Base-by-base conservation (phyloP, 169 alveolate genomes). In the Ichthyophthirius multifiliis region DNA sequence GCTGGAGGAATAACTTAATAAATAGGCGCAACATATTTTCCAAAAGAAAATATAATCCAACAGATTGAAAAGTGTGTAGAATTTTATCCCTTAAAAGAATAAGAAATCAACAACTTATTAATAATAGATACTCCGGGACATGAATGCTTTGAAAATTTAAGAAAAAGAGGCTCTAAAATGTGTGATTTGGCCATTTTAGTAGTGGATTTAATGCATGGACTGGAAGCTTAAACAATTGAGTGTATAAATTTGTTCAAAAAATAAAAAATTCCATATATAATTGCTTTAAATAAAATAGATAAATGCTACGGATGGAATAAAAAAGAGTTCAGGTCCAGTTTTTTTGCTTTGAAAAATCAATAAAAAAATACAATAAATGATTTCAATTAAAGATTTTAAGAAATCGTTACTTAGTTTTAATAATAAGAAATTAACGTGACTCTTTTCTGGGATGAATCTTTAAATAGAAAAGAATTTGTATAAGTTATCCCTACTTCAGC, bases 1-100 rank as follows among this genome's bases (percentile, higher is more conserved):
- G 99, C 99, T 4, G 99, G 99, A 4, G 99, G 99, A 73, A 99
- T 99, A 82, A 99, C 99, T 13, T 99, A 99, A 88, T 99, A 99
- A 90, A 99, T 99, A 43, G 99, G 99, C 37, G 99, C 99, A 15
- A 99, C 99, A 15, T 98, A 95, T 89, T 98, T 99, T 93, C 99
- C 99, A 35, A 93, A 92, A 65, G 99, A 96, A 64, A 94, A 97
- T 62, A 92, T 99, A 16, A 90, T 92, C 63, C 96, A 93, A 82
- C 99, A 97, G 83, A 87, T 96, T 74, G 87, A 76, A 5, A 90
- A 85, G 85, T 76, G 88, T n/a, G 76, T 87, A 23, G 74, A 85
- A 46, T 74, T 44, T 46, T 83, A 84, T 81, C 89, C 83, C 43
- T 76, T 88, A 32, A n/a, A n/a, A n/a, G 88, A 92, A 16, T 80